These are phyloP conservation scores for Pistacia atlantica DNA, from an alignment of 345 rosid species.

Conservation along the genomic window DNA sequence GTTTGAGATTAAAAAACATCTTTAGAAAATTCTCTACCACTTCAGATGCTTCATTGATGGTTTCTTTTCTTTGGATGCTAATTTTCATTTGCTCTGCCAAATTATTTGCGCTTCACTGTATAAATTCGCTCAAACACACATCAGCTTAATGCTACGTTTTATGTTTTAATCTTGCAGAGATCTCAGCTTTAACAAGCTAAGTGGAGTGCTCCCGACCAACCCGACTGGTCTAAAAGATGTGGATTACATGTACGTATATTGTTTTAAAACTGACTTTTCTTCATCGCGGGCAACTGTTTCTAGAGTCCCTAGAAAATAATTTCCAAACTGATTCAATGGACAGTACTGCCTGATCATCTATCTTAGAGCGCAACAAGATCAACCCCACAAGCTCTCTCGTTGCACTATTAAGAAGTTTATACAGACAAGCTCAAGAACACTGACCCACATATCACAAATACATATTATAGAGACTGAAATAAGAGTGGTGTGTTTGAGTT, in stretches of 20 bases:
- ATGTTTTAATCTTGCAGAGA: conserved; percentile 33
- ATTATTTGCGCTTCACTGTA: not conserved
- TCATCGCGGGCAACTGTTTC: not conserved
- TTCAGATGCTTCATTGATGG: not conserved
- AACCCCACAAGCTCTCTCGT: no score
- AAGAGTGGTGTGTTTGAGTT: no score
- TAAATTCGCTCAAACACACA: not conserved
- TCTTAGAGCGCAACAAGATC: no score
- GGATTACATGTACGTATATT: conserved; percentile 16
- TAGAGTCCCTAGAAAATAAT: no score
- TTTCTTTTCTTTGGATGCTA: not conserved
- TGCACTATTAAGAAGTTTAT: no score
- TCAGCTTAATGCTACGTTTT: not conserved
- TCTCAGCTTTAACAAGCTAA: conserved; percentile 50
- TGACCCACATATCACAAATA: no score
- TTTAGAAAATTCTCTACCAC: not conserved
- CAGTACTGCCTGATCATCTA: no score
- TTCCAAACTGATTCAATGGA: no score
- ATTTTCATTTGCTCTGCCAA: no score
- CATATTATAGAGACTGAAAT: no score
- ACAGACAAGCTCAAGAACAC: no score
- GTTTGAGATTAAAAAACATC: not conserved
- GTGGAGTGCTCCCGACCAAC: conserved; percentile 34
- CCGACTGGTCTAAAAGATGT: conserved; percentile 3
- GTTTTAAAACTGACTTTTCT: not conserved